Evolutionary conservation across 2,329 filamentous ascomycete genomes (phyloP), one percentile per base, ranked within the genome.

Genomic region (Monilinia fructigena): DNA sequence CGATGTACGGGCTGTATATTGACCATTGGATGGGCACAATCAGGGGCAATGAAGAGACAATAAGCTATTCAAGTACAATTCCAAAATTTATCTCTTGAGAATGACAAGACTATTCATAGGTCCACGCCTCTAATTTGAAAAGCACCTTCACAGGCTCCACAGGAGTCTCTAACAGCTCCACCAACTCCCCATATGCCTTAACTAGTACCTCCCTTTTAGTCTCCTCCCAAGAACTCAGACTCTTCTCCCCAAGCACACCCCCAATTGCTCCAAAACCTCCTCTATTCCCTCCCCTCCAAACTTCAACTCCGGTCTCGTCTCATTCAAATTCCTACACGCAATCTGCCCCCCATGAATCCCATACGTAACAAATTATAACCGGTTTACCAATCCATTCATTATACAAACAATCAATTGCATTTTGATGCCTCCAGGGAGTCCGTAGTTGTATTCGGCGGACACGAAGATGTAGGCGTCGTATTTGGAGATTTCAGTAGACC

Each of bases 381-480:
- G 83, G 81, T 73, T 86, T 86, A 14, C 80, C 82, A 40, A 75
- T 79, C 83, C 83, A 86, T 72, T 87, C 85, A 70, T 86, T 76
- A 69, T 79, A 81, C 1, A 88, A 78, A 72, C 85, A 87, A 73
- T 88, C 85, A 64, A 88, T 79, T 5, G 85, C 85, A 72, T 87
- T 88, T 88, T 88, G 60, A 84, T 76, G 10, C 78, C 79, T 0
- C 81, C 84, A 0, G 85, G 77, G 6, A 85, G 76, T 28, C 82
- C 80, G 73, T 77, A 82, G 77, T 88, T 87, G 73, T 87, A 87
- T 74, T 85, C 81, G 0, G 81, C 79, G 23, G 80, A 77, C 47
- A 84, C 79, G 52, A 84, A 75, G 52, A 85, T 73, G 72, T 82
- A 83, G n/a, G 72, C 82, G 60, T 81, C 78, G 74, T 81, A 77